phyloP scores from a whole-genome alignment of 108 stramenopile species.

The Schizochytrium sp. region DNA sequence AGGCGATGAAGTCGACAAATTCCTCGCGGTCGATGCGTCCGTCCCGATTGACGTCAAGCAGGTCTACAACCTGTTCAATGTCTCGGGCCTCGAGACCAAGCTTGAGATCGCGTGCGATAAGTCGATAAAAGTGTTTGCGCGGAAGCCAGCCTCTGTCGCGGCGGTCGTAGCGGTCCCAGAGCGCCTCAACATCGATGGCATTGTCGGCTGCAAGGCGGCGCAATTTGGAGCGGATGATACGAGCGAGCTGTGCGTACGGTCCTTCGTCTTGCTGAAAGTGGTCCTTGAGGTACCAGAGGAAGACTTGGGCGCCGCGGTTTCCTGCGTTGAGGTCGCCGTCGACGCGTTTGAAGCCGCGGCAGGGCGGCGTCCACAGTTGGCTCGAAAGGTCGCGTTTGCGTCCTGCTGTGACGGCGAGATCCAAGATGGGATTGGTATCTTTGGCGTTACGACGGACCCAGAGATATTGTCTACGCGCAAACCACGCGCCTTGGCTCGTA shows the following conservation, averaged over 20 bases:
- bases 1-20: not conserved
- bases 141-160: not conserved
- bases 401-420: not conserved
- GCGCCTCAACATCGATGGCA: not conserved
- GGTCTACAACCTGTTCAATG: not conserved
- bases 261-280: not conserved
- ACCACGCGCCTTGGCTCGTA: not conserved
- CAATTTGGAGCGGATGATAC: not conserved
- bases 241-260: not conserved
- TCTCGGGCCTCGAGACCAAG: not conserved
- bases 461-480: not conserved
- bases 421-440: not conserved
- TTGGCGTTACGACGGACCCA: constrained; percentile 7
- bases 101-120: not conserved
- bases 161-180: not conserved
- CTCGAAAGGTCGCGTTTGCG: not conserved
- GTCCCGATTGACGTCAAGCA: not conserved
- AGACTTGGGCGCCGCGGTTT: not conserved
- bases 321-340: constrained; percentile 1
- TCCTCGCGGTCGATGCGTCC: not conserved
- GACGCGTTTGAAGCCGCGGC: not conserved
- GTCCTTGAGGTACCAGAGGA: not conserved
- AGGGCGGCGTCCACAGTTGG: constrained; percentile 4
- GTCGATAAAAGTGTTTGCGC: not conserved
- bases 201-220: not conserved